These are phyloP conservation scores for Colletotrichum australisinense DNA, from an alignment of 2,329 filamentous ascomycete genomes.

Conservation along the genomic window DNA sequence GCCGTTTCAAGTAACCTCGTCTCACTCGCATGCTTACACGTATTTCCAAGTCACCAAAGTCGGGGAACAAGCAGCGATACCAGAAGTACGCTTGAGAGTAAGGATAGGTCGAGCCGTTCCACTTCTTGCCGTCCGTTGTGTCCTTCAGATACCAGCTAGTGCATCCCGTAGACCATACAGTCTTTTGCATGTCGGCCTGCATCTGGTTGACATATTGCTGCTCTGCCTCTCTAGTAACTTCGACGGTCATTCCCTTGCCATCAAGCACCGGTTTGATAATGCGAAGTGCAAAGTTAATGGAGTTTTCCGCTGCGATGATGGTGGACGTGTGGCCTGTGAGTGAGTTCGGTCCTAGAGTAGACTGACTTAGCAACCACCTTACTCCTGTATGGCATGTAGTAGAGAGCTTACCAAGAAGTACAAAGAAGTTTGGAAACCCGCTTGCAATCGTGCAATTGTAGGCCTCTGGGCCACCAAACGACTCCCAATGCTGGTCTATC, in stretches of 20 bases:
- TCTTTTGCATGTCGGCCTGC: constrained; percentile 47
- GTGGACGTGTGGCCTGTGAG: constrained; percentile 71
- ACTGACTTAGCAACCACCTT: neutral
- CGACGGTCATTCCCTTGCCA: constrained; percentile 43
- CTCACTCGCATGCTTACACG: constrained; percentile 40
- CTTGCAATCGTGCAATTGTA: constrained; percentile 70
- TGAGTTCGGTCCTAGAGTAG: constrained; percentile 64
- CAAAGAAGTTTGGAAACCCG: constrained; percentile 74
- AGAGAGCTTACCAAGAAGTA: constrained; percentile 58
- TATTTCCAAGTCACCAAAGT: constrained; percentile 46
- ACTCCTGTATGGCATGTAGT: too few species aligned
- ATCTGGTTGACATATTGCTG: constrained; percentile 44
- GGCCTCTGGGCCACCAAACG: constrained; percentile 69
- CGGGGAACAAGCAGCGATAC: constrained; percentile 50
- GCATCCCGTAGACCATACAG: constrained; percentile 46
- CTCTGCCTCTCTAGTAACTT: constrained; percentile 50
- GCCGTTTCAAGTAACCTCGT: too few species aligned
- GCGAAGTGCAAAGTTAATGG: constrained; percentile 68
- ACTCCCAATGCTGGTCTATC: constrained; percentile 66
- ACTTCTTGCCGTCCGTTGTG: constrained; percentile 39
- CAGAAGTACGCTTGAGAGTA: constrained; percentile 49
- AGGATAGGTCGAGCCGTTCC: constrained; percentile 51
- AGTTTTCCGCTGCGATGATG: constrained; percentile 70
- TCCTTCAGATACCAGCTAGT: constrained; percentile 50
- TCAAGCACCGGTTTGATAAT: constrained; percentile 63